Percentiles rank a stretch among this genome's conserved stretches.
phyloP scores from a whole-genome alignment of 2,329 filamentous ascomycete species.

The Fusarium caatingaense region DNA sequence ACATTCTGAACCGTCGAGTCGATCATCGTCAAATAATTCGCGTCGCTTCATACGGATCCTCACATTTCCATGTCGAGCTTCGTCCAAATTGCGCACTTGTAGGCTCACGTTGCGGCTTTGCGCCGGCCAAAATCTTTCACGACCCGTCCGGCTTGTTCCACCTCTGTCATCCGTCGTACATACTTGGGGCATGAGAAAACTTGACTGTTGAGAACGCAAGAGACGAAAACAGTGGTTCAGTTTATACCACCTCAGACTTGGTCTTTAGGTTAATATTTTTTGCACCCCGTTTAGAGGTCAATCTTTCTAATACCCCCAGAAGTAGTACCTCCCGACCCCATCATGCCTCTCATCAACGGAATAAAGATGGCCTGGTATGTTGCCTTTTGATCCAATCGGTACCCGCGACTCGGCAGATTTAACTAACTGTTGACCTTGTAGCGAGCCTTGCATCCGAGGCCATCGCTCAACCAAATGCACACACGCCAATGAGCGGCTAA shows the following conservation, averaged over 20 bases:
- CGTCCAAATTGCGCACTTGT: constrained; percentile 12
- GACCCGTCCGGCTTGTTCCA: constrained; percentile 21
- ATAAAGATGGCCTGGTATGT: constrained; percentile 80
- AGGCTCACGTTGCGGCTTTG: constrained; percentile 36
- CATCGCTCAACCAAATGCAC: constrained; percentile 81
- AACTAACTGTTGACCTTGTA: constrained; percentile 49
- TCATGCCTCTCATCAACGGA: constrained; percentile 76
- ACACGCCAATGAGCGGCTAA: constrained; percentile 73
- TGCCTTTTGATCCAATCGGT: neutral
- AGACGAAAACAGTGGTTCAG: neutral
- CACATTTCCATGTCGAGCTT: constrained; percentile 35
- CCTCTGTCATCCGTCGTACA: constrained; percentile 32
- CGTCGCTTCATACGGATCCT: constrained; percentile 10
- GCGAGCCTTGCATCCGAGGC: constrained; percentile 79
- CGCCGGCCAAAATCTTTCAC: constrained; percentile 23
- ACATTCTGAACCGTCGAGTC: constrained; percentile 10
- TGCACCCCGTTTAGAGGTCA: neutral
- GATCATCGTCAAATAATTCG: constrained; percentile 17
- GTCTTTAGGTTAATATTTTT: neutral
- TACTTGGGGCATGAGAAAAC: neutral
- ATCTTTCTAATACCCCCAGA: neutral
- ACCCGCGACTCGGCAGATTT: neutral
- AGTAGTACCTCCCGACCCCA: constrained; percentile 39
- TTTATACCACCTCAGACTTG: neutral
- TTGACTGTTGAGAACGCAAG: neutral